Percentiles rank a stretch among this genome's conserved stretches.
These are phyloP conservation scores for Ballota nigra DNA, from an alignment of 257 asterid species.

Conservation along the genomic window DNA sequence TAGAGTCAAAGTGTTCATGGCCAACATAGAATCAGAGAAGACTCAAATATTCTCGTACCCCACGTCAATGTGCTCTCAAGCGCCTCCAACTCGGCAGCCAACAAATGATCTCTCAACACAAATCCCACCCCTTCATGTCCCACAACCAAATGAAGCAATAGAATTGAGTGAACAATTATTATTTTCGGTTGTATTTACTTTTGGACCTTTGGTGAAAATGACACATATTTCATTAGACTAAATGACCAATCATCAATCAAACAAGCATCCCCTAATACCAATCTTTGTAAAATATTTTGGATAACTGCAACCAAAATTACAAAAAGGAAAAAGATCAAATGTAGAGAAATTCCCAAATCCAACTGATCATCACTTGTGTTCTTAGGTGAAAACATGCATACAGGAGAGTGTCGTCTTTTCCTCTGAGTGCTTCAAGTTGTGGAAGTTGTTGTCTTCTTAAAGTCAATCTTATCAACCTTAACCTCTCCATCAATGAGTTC, in stretches of 20 bases:
- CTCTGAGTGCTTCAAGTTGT: slow-evolving; percentile 15
- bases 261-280: slow-evolving; percentile 13
- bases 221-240: neutral
- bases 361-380: neutral
- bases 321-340: slow-evolving; percentile 4
- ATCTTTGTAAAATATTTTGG: neutral
- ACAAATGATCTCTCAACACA: too few relatives aligned
- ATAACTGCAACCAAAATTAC: slow-evolving; percentile 6
- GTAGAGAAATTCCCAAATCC: slow-evolving; percentile 7
- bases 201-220: neutral
- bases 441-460: slow-evolving; percentile 79
- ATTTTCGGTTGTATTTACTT: neutral
- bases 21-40: too few relatives aligned
- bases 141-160: too few relatives aligned
- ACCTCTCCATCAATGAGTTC: slow-evolving; percentile 97
- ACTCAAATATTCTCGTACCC: too few relatives aligned
- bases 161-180: neutral
- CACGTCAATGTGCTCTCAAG: too few relatives aligned
- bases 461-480: slow-evolving; percentile 96
- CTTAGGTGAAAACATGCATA: neutral
- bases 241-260: neutral
- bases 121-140: too few relatives aligned
- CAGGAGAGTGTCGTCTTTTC: neutral
- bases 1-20: too few relatives aligned
- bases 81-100: too few relatives aligned